Evolutionary conservation across 108 stramenopile species (phyloP), one percentile per base, ranked within the genome.

Genomic region (Skeletonema grethae): DNA sequence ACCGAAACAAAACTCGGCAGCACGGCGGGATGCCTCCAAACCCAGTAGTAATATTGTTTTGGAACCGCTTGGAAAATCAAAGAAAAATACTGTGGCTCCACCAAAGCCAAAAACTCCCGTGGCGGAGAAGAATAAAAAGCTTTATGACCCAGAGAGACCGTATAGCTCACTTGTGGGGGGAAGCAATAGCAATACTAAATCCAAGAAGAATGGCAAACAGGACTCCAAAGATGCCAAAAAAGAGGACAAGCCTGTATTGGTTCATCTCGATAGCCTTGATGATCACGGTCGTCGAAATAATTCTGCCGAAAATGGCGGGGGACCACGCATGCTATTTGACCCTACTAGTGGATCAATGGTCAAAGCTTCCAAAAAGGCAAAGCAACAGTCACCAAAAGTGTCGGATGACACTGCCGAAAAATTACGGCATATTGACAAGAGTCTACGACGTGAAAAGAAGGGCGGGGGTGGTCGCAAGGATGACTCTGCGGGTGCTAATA

Each of bases 301-400:
- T 56, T 22, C 31, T 45, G 78, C 77, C 25, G 50, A 67, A 36
- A 76, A 56, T 8, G 41, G 39, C 15, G 77, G 78, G 53, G 80
- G 74, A 36, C 93, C 88, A 4, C 77, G 94, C 32, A 92, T 95
- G 90, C 65, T 95, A 10, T 95, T 88, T 69, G 94, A 95, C 79
- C 94, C 91, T 13, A 91, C 84, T 60, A 95, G 90, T 72, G 94
- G 94, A 32, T 88, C 88, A 0, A 90, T 95, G 89, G 85, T 95
- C 15, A 90, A 87, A 41, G 94, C 87, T 2, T 64, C 73, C 60
- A 72, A 56, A 80, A 85, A 29, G 71, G 79, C 13, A 39, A 63
- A 39, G 58, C 38, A 45, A 22, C 50, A 53, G 50, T 8, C 50
- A n/a, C 50, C 50, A 9, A 53, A 53, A 53, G 22, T 53, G 6